Conservation (phyloP, 129 eudicot genomes). For the Flaveria brownii region DNA sequence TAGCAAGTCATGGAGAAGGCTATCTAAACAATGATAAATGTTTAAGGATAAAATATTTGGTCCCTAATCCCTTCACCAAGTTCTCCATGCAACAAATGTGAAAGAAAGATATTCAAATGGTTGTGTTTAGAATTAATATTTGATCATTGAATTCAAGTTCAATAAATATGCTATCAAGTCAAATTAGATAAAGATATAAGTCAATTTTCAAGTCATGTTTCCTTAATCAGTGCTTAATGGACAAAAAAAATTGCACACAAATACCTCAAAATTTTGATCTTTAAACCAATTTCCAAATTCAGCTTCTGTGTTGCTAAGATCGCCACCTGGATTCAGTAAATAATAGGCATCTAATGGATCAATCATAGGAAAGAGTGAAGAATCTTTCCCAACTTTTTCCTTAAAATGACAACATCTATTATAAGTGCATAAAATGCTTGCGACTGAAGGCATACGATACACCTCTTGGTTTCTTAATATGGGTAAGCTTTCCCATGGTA, state of each 20-base stretch:
- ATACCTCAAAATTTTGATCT: conserved; percentile 70
- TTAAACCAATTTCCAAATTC: conserved; percentile 77
- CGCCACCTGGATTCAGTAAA: conserved; percentile 91
- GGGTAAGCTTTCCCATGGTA: conserved; percentile 95
- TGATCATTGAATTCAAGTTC: not conserved
- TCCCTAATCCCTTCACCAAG: not conserved
- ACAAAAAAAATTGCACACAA: not conserved
- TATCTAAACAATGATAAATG: not conserved
- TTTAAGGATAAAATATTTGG: not conserved
- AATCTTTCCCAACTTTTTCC: conserved; percentile 35
- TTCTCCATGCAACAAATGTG: not conserved
- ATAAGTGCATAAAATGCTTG: conserved; percentile 62
- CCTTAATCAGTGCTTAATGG: not conserved
- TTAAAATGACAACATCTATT: conserved; percentile 48
- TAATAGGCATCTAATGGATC: conserved; percentile 93
- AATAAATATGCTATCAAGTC: not conserved
- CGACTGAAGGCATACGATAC: conserved; percentile 93
- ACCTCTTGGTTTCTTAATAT: conserved; percentile 76
- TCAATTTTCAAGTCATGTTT: not conserved
- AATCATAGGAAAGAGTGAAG: conserved; percentile 59
- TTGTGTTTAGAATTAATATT: not conserved
- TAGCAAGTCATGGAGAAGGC: conserved; percentile 4
- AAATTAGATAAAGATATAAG: not conserved
- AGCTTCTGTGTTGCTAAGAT: conserved; percentile 72
- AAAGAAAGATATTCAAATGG: not conserved